Percentiles rank a stretch among this genome's conserved stretches.
phyloP scores from a whole-genome alignment of 495 filamentous ascomycete genomes.

The Talaromyces trachyspermus region DNA sequence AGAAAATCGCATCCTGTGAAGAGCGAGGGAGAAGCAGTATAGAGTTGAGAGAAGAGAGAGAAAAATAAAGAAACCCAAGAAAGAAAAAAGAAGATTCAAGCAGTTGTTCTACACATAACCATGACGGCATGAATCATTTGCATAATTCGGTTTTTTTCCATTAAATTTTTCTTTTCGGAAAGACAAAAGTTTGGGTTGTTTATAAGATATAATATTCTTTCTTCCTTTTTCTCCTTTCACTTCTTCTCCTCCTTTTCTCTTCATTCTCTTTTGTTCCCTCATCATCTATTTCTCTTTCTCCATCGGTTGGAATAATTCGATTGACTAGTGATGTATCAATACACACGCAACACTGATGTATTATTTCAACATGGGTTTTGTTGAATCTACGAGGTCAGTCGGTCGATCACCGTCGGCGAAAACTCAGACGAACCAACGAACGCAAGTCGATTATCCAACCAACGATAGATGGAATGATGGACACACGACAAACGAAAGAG shows the following conservation, averaged over 20 bases:
- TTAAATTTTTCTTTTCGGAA: background rate
- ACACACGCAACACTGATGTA: background rate
- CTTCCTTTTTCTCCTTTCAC: background rate
- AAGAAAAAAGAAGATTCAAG: background rate
- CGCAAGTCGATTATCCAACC: no score
- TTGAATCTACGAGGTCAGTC: no score
- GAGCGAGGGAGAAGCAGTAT: constrained; percentile 8
- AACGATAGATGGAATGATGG: no score
- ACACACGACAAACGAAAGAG: no score
- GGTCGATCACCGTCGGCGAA: no score
- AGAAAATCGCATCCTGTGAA: constrained; percentile 43
- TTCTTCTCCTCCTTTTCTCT: background rate
- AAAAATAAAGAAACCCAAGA: background rate
- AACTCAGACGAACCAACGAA: no score
- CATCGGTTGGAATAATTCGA: background rate
- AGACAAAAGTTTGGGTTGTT: constrained; percentile 11
- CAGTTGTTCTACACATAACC: background rate
- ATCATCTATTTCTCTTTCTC: background rate
- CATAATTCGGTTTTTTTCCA: background rate
- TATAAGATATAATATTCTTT: constrained; percentile 5
- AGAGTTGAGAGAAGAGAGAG: background rate
- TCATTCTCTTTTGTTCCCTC: background rate
- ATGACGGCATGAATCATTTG: no score
- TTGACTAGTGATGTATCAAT: background rate
- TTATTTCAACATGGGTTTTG: no score